These are phyloP conservation scores for Mycosphaerella sp. DNA, from an alignment of 2,329 filamentous ascomycete species.

Conservation along the genomic window DNA sequence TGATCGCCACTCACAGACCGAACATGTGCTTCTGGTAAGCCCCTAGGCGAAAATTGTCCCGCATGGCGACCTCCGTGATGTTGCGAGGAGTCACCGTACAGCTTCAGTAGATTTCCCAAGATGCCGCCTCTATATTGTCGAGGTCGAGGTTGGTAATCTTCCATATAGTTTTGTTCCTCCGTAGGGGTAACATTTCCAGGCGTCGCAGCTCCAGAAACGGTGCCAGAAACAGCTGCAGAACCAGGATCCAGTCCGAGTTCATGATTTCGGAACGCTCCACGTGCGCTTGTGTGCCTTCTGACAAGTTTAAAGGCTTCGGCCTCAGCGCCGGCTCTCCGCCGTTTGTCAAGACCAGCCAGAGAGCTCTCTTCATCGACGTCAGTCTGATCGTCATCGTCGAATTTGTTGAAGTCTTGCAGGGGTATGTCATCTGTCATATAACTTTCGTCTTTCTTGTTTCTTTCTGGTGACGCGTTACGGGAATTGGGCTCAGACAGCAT, in stretches of 20 bases:
- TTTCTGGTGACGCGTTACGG: constrained; percentile 26
- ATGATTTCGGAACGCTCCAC: constrained; percentile 13
- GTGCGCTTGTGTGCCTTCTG: constrained; percentile 34
- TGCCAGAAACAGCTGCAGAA: constrained; percentile 37
- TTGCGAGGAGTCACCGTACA: constrained; percentile 48
- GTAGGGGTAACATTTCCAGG: constrained; percentile 38
- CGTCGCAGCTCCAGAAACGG: constrained; percentile 40
- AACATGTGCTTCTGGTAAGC: constrained; percentile 14
- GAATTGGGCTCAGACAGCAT: constrained; percentile 28
- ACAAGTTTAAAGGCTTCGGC: constrained; percentile 43
- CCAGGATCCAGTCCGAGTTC: constrained; percentile 11
- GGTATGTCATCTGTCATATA: constrained; percentile 26
- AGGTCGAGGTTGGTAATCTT: constrained; percentile 61
- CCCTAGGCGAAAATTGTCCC: constrained; percentile 17
- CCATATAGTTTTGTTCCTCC: constrained; percentile 43
- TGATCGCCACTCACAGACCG: constrained; percentile 25
- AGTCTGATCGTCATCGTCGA: constrained; percentile 23
- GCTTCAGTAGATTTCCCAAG: constrained; percentile 63
- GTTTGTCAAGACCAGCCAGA: constrained; percentile 15
- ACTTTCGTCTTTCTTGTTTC: constrained; percentile 8
- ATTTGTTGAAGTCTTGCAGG: constrained; percentile 21
- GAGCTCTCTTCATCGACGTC: constrained; percentile 16
- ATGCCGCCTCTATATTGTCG: constrained; percentile 66
- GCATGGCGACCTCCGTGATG: constrained; percentile 17
- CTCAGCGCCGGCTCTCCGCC: constrained; percentile 25